Conservation (phyloP, 1,139 yeast genomes). For the Magnusiomyces tetraspermus region DNA sequence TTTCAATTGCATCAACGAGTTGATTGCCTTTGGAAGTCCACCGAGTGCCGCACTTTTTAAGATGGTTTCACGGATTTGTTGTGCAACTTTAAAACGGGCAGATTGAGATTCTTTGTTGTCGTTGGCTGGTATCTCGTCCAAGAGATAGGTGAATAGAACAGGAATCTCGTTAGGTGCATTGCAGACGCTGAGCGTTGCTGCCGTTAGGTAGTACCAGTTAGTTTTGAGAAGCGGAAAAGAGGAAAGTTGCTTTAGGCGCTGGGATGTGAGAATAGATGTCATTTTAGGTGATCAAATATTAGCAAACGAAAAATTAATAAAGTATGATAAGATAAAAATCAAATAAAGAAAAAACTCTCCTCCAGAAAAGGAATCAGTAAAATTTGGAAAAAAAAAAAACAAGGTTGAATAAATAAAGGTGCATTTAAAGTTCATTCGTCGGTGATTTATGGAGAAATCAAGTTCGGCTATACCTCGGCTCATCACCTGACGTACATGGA, state of each 20-base stretch:
- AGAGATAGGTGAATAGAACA: conserved; percentile 59
- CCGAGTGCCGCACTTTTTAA: conserved; percentile 68
- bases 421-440: no score
- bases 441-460: no score
- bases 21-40: conserved; percentile 80
- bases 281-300: neutral
- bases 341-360: no score
- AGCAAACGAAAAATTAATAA: neutral
- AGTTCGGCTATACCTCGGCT: no score
- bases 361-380: neutral
- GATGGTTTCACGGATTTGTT: conserved; percentile 63
- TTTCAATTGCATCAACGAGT: conserved; percentile 58
- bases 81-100: conserved; percentile 31
- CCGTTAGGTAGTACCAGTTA: conserved; percentile 70
- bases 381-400: no score
- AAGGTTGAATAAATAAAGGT: no score
- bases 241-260: conserved; percentile 48
- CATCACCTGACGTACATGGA: no score
- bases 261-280: conserved; percentile 43
- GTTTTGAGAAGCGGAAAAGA: conserved; percentile 44
- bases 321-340: no score
- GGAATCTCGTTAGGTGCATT: conserved; percentile 79
- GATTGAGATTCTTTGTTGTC: no score
- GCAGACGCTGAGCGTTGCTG: conserved; percentile 73
- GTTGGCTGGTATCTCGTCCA: conserved; percentile 34